Evolutionary conservation across 2,329 filamentous ascomycete species (phyloP), one percentile per base, ranked within the genome.

Genomic region (Chalara sp.): DNA sequence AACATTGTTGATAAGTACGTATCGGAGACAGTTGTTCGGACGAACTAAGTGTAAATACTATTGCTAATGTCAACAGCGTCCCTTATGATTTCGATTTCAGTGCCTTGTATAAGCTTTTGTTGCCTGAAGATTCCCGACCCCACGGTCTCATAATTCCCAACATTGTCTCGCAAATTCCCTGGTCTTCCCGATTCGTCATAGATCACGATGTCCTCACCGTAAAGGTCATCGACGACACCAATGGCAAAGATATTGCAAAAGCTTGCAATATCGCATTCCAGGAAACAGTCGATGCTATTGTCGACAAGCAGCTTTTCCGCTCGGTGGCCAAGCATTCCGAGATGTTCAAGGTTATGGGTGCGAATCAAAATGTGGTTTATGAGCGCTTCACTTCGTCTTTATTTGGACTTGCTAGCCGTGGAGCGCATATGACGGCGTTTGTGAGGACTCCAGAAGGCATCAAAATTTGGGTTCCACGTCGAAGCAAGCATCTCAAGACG

Each of bases 401-500:
- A 3, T 87, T 88, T 55, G 85, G 84, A 5, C 76, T 86, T 30
- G 75, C 80, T 39, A 79, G 76, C 4, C 82, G 84, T 50, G 84
- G 84, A 32, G 76, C 72, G 0, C 82, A 89, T 62, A 72, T 86
- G 68, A 88, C 83, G 0, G 81, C 76, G 4, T 88, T 83, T 61
- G 74, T 76, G 12, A 61, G 70, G 6, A 71, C 73, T 6, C 64
- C 63, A 21, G 65, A 61, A 56, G 52, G 47, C 13, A 33, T 87
- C 43, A 79, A 75, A 57, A 75, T 92, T 32, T 92, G 88, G 87
- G 76, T 88, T 1, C 84, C 88, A 0, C 72, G 81, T 28, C 73
- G 87, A 21, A 79, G 83, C 44, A 71, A 67, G 46, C 76, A 73
- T 10, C 86, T 90, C 61, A 78, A 83, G 64, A 89, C 86, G 0